These are phyloP conservation scores for Penicillium taxi DNA, from an alignment of 495 filamentous ascomycete species.

Conservation along the genomic window DNA sequence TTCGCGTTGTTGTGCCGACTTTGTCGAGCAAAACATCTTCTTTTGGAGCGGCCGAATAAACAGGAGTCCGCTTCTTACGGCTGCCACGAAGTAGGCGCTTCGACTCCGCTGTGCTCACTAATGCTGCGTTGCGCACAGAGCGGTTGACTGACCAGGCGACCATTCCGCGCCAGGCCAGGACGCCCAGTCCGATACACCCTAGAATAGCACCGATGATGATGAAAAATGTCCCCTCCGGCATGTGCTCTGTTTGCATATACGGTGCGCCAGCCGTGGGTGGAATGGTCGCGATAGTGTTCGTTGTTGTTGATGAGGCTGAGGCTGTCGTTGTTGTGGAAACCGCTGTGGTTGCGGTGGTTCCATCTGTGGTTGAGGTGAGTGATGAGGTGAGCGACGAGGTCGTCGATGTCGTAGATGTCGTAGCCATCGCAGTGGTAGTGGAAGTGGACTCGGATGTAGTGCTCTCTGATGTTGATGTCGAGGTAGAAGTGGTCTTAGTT, in stretches of 20 bases:
- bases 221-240: constrained; percentile 93
- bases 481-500: constrained; percentile 10
- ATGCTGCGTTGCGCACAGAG: constrained; percentile 69
- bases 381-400: constrained; percentile 17
- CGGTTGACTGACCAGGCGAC: constrained; percentile 91
- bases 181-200: constrained; percentile 66
- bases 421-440: constrained; percentile 18
- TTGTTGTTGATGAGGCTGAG: constrained; percentile 21
- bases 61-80: constrained; percentile 32
- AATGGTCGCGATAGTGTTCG: constrained; percentile 47
- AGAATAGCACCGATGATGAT: constrained; percentile 86
- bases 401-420: constrained; percentile 11
- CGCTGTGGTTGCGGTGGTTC: constrained; percentile 17
- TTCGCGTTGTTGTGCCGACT: constrained; percentile 32
- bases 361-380: constrained; percentile 7
- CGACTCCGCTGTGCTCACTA: constrained; percentile 61
- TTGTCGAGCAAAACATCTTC: constrained; percentile 54
- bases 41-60: constrained; percentile 24
- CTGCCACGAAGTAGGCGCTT: constrained; percentile 55
- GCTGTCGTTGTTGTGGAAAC: constrained; percentile 23
- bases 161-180: constrained; percentile 81
- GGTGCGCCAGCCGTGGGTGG: constrained; percentile 80
- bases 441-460: constrained; percentile 9
- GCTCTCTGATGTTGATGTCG: constrained; percentile 12
- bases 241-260: constrained; percentile 87